Evolutionary conservation across 208 protist genomes (phyloP).

Genomic region (Leishmania mexicana): DNA sequence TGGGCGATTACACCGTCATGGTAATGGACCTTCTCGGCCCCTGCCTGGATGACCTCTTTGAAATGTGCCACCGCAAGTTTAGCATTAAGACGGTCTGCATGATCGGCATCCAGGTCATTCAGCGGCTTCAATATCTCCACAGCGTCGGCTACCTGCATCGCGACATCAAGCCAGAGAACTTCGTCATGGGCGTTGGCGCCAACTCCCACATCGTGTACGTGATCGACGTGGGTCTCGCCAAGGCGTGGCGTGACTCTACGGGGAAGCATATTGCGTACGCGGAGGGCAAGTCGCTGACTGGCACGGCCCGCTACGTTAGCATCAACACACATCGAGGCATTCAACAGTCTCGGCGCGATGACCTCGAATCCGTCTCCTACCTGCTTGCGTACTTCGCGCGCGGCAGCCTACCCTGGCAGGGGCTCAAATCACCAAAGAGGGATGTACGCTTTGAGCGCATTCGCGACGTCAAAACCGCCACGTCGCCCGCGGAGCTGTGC

Average conservation of each 20-base stretch:
- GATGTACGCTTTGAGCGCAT: conserved; percentile 53
- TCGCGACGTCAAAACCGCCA: conserved; percentile 62
- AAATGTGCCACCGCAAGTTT: conserved; percentile 90
- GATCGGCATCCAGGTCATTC: conserved; percentile 95
- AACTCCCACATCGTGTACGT: conserved; percentile 73
- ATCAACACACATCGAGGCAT: conserved; percentile 99
- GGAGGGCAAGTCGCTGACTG: conserved; percentile 69
- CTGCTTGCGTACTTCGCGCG: conserved; percentile 99
- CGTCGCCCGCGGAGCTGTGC: conserved; percentile 47
- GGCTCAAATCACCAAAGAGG: conserved; percentile 53
- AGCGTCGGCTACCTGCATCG: conserved; percentile 81
- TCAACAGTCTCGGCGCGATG: conserved; percentile 90
- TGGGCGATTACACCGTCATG: conserved; percentile 98
- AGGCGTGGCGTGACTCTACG: conserved; percentile 62
- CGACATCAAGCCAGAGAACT: conserved; percentile 93
- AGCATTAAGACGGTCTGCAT: conserved; percentile 95
- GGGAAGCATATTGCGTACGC: conserved; percentile 81
- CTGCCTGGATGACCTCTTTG: conserved; percentile 98
- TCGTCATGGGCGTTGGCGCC: conserved; percentile 77
- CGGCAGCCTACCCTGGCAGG: conserved; percentile 97
- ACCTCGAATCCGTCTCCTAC: conserved; percentile 87
- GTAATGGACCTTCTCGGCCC: conserved; percentile 99
- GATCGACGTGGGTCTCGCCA: conserved; percentile 87
- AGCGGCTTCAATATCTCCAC: conserved; percentile 95
- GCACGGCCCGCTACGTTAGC: conserved; percentile 85